Evolutionary conservation across 2,329 filamentous ascomycete species (phyloP), one percentile per base, ranked within the genome.

Genomic region (Colletotrichum viniferum): DNA sequence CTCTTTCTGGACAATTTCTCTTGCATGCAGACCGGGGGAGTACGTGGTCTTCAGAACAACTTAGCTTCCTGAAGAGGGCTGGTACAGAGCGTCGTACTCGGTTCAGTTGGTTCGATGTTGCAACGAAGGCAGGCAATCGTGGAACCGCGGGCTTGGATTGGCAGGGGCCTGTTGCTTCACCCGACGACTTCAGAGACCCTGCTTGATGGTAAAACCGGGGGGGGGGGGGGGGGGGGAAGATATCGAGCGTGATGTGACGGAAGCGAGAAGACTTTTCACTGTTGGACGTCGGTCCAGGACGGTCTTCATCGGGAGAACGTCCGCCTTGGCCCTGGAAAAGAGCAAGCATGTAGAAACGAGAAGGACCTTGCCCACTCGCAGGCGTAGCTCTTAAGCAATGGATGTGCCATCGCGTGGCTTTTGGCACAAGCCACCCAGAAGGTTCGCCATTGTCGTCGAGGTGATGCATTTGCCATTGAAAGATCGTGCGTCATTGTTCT

Each of bases 121-220:
- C 55, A 58, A 0, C 2, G 55, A 0, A 58, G 21, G 0, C 0
- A 16, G 7, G 55, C 55, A 58, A 18, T 13, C 16, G 55, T 58
- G 55, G 55, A 18, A 21, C 55, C 0, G 43, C n/a, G n/a, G 43
- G 43, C 43, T 52, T 52, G 43, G 2, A 7, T n/a, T 21, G 10
- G 7, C 43, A 21, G n/a, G 43, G 43, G 43, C 0, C 0, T 21
- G 9, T 1, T 2, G 18, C 38, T 21, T 21, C 0, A 2, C 0
- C 1, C 10, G n/a, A 48, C 10, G n/a, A 21, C n/a, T 4, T 48
- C 10, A 48, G 10, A 32, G 28, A 3, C 8, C 7, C 28, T 28
- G 28, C 28, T 28, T 28, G 9, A 3, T 8, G 28, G 28, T 8
- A 28, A 28, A 30, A 3, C 28, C 8, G 28, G 28, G 3, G 3